Evolutionary conservation across 2,329 filamentous ascomycete species (phyloP).

Genomic region (Paramyrothecium roridum): DNA sequence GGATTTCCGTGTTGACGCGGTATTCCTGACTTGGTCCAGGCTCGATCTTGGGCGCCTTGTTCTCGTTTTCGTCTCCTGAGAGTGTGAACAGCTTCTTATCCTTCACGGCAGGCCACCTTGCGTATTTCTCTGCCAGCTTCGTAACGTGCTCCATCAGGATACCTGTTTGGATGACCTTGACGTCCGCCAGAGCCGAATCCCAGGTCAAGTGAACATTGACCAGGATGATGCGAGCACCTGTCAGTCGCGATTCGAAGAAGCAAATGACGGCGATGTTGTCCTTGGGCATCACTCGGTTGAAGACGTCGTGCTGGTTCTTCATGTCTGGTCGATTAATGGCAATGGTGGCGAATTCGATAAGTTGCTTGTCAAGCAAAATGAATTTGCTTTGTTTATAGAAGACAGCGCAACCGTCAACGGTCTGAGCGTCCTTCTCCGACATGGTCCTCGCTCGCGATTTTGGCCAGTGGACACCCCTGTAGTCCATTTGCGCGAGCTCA

Average conservation of each 20-base stretch:
- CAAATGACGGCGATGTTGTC: conserved; percentile 93
- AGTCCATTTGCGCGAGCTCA: conserved; percentile 81
- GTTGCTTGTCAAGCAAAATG: conserved; percentile 87
- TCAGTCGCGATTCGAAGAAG: conserved; percentile 88
- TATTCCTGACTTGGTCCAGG: conserved; percentile 86
- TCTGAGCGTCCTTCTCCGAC: conserved; percentile 80
- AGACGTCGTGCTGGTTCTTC: conserved; percentile 96
- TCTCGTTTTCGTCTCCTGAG: conserved; percentile 40
- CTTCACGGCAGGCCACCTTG: conserved; percentile 72
- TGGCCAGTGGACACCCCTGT: conserved; percentile 92
- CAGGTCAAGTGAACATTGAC: conserved; percentile 94
- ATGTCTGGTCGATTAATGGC: conserved; percentile 95
- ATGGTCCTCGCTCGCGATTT: conserved; percentile 89
- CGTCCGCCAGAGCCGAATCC: conserved; percentile 87
- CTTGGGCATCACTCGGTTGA: conserved; percentile 97
- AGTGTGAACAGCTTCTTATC: conserved; percentile 67
- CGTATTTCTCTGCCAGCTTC: conserved; percentile 81
- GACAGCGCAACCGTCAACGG: conserved; percentile 94
- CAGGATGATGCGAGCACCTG: conserved; percentile 87
- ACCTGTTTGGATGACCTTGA: conserved; percentile 94
- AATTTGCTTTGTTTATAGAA: conserved; percentile 97
- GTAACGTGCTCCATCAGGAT: conserved; percentile 91
- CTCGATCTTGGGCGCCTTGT: conserved; percentile 51
- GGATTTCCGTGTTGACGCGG: conserved; percentile 79
- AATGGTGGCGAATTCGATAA: conserved; percentile 87